Percentiles rank a stretch among this genome's conserved stretches.
Conservation (phyloP, 73 alveolate species). For the Halteria grandinella region DNA sequence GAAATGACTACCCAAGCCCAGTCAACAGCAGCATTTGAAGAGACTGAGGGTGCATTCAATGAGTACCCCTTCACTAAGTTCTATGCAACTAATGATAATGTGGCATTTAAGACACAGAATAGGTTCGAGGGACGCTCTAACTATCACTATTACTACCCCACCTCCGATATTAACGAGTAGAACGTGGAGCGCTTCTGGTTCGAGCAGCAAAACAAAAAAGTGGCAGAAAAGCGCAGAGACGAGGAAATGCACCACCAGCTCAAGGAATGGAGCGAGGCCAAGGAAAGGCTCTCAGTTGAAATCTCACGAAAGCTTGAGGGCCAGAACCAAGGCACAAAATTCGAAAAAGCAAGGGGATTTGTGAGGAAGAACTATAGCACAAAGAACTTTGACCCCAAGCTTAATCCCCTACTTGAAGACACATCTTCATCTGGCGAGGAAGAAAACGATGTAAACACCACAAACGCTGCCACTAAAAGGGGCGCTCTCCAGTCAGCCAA, state of each 20-base stretch:
- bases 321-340: constrained; percentile 47
- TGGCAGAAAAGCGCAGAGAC: constrained; percentile 52
- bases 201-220: constrained; percentile 13
- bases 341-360: constrained; percentile 54
- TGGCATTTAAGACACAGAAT: constrained; percentile 31
- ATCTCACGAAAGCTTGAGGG: constrained; percentile 53
- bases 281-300: constrained; percentile 53
- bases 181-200: constrained; percentile 56
- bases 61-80: constrained; percentile 53
- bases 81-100: constrained; percentile 60
- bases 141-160: constrained; percentile 47
- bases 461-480: background rate
- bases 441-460: background rate
- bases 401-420: constrained; percentile 30
- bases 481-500: too few species aligned
- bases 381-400: constrained; percentile 31
- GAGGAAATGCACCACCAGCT: constrained; percentile 43
- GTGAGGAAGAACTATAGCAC: constrained; percentile 48
- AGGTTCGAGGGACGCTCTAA: constrained; percentile 59
- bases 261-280: constrained; percentile 71
- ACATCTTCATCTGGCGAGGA: constrained; percentile 40
- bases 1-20: constrained; percentile 41
- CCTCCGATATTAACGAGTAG: constrained; percentile 48
- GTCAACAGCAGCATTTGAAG: constrained; percentile 31
- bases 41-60: constrained; percentile 11